Evolutionary conservation across 78 protist genomes (phyloP), one percentile per base, ranked within the genome.

Genomic region (Cavenderia fasciculata): DNA sequence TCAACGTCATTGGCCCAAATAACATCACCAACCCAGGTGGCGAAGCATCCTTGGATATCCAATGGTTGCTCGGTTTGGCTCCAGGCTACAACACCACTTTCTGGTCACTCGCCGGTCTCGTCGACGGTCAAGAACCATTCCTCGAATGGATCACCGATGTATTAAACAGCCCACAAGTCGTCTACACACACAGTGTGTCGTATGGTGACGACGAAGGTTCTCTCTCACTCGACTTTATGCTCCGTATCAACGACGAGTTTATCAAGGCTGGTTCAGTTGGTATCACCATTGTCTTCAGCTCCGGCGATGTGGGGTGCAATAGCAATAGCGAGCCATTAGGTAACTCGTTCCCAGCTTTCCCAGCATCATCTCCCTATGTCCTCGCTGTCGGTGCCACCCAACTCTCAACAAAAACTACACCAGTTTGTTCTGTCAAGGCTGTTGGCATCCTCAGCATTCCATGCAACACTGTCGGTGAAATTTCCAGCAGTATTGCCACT

Each of bases 21-120:
- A 57, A 68, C 14, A 62, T 38, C 18, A 54, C 71, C 5, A 68
- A 70, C 65, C 91, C 91, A 59, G 91, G 91, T 70, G 70, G 33
- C 18, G 91, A 85, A 41, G 93, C 93, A 34, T 57, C 75, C 23
- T 38, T 87, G 7, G 93, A 87, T 34, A 87, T 87, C 7, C 86
- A 87, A 87, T 87, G 74, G 43, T 21, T 87, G 11, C 74, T 87
- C 86, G 86, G 93, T 59, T 19, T 87, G 10, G 85, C 88, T 25
- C 68, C 57, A 44, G 74, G 74, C 33, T 18, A 33, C 18, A n/a
- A 23, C 38, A 87, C 93, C 19, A 75, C 86, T 8, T 87, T 87
- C 47, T 87, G 74, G 77, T 74, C 87, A n/a, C 25, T 85, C 46
- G 14, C 29, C 21, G 71, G 54, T 14, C 12, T 14, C 14, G 54